Evolutionary conservation across 2,329 filamentous ascomycete genomes (phyloP).

Genomic region (Blastomyces parvus): DNA sequence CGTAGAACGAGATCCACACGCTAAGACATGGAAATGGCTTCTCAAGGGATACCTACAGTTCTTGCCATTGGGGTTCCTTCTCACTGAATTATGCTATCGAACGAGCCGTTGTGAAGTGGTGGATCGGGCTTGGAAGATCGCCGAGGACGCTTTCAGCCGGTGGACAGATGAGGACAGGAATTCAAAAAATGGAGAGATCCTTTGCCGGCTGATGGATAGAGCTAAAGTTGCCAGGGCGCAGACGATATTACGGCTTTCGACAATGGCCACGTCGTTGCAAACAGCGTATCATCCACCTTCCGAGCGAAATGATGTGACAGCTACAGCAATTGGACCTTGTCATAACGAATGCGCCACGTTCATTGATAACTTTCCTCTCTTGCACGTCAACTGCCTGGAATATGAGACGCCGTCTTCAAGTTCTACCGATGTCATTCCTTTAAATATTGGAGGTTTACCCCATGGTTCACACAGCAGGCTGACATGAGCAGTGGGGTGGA

Average conservation of each 20-base stretch:
- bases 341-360: not conserved
- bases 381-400: not conserved
- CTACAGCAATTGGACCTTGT: not conserved
- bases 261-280: not conserved
- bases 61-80: constrained; percentile 15
- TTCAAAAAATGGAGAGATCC: constrained; percentile 5
- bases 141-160: not conserved
- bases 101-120: not conserved
- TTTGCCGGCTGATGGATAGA: constrained; percentile 2
- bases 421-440: not conserved
- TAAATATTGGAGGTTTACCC: not conserved
- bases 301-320: not conserved
- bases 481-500: not conserved
- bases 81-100: constrained; percentile 9
- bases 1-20: constrained; percentile 14
- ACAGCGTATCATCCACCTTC: not conserved
- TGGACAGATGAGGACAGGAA: constrained; percentile 7
- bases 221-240: not conserved
- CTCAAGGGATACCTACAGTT: constrained; percentile 17
- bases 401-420: not conserved
- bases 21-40: constrained; percentile 17
- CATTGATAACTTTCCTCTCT: not conserved
- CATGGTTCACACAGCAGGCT: not conserved
- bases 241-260: not conserved
- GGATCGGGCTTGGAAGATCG: not conserved